A percentile compares a stretch with the other conserved stretches of the same genome.
These are phyloP conservation scores for Rhodotorula sp. DNA, from an alignment of 1,284 basidiomycete genomes.

Conservation along the genomic window DNA sequence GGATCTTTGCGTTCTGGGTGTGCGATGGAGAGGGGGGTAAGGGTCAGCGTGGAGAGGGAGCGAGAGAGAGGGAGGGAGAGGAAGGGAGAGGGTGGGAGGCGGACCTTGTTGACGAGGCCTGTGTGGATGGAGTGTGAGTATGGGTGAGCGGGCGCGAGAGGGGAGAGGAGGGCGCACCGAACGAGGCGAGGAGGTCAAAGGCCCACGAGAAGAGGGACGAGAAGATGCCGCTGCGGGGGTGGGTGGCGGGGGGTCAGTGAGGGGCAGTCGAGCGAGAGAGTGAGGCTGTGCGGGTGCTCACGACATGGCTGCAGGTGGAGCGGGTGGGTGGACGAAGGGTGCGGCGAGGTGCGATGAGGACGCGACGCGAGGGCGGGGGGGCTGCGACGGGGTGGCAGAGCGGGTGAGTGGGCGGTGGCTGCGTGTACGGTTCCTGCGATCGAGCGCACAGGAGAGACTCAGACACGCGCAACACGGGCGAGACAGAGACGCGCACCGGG, in stretches of 20 bases:
- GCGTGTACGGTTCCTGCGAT: too few relatives aligned
- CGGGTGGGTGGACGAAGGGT: too few relatives aligned
- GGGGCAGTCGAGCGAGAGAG: background rate
- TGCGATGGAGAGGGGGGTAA: background rate
- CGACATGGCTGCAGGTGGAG: background rate
- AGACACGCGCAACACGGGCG: too few relatives aligned
- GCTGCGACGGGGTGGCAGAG: too few relatives aligned
- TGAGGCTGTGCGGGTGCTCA: background rate
- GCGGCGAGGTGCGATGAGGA: too few relatives aligned
- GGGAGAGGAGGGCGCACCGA: conserved; percentile 62
- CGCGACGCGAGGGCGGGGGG: too few relatives aligned
- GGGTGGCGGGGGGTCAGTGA: background rate
- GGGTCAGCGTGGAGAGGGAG: background rate
- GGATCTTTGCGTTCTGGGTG: conserved; percentile 91
- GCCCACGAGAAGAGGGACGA: conserved; percentile 70
- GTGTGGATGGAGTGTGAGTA: conserved; percentile 22
- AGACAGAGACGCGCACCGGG: too few relatives aligned
- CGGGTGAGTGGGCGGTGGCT: too few relatives aligned
- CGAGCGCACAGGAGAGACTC: too few relatives aligned
- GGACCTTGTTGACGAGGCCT: conserved; percentile 86
- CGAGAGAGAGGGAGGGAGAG: background rate
- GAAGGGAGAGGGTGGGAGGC: background rate
- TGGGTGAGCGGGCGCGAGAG: conserved; percentile 18
- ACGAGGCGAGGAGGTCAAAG: conserved; percentile 86
- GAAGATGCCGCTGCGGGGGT: conserved; percentile 6